Percentiles rank a stretch among this genome's conserved stretches.
phyloP scores from a whole-genome alignment of 352 stramenopile genomes.

The Phytopythium sindhum region DNA sequence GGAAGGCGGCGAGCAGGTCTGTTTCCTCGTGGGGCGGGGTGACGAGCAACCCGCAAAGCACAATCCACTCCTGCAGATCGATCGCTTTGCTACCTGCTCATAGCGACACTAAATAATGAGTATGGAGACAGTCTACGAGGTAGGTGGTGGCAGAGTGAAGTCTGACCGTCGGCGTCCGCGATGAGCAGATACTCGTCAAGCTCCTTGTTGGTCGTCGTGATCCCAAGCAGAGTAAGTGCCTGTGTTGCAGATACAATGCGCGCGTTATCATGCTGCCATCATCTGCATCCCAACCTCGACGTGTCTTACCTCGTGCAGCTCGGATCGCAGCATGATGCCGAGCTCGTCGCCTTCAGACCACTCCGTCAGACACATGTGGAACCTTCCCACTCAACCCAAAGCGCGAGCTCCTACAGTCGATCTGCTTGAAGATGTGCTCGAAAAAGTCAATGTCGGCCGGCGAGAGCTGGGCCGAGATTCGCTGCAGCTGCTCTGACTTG shows the following conservation, averaged over 20 bases:
- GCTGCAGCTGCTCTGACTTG: slow-evolving; percentile 57
- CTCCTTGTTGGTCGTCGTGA: slow-evolving; percentile 59
- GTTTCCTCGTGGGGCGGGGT: slow-evolving; percentile 49
- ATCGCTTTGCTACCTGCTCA: slow-evolving; percentile 54
- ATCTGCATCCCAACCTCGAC: neutral
- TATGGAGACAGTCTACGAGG: neutral
- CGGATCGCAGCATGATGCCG: slow-evolving; percentile 62
- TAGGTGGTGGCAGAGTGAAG: neutral
- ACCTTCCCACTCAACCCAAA: neutral
- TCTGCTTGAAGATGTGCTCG: slow-evolving; percentile 66
- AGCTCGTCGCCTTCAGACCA: slow-evolving; percentile 36
- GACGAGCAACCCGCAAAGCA: slow-evolving; percentile 60
- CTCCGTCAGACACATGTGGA: neutral
- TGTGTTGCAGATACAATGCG: neutral
- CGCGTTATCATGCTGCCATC: neutral
- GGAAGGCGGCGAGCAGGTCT: slow-evolving; percentile 48
- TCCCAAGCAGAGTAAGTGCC: slow-evolving; percentile 51
- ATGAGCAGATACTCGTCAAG: slow-evolving; percentile 65
- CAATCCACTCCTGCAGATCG: slow-evolving; percentile 62
- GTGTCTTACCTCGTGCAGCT: slow-evolving; percentile 43
- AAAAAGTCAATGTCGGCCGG: slow-evolving; percentile 60
- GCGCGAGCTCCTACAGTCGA: slow-evolving; percentile 35
- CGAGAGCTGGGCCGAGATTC: slow-evolving; percentile 55
- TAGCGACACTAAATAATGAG: neutral
- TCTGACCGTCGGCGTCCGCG: slow-evolving; percentile 44